Percentiles rank a stretch among this genome's conserved stretches.
Conservation (phyloP, 257 asterid species). For the Agastache rugosa region DNA sequence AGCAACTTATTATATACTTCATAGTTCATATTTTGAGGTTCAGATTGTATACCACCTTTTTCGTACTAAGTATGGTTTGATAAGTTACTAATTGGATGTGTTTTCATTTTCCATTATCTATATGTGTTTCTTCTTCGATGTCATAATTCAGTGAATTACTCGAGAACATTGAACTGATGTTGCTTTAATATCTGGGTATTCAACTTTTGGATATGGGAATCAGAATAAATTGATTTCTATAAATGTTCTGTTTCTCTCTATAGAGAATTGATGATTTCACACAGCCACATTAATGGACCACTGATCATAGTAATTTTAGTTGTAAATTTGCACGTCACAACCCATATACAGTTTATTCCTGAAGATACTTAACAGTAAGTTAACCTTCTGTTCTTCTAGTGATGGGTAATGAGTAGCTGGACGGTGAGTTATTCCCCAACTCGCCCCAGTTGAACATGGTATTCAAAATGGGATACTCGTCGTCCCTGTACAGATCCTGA, state of each 20-base stretch:
- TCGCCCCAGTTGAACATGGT: neutral
- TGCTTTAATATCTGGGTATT: slow-evolving; percentile 3
- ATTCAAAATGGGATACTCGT: neutral
- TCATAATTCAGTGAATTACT: neutral
- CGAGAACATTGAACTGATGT: neutral
- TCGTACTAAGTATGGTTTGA: neutral
- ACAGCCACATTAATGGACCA: neutral
- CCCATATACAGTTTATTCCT: neutral
- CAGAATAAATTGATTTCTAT: neutral
- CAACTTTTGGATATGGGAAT: neutral
- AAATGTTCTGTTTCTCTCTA: slow-evolving; percentile 11
- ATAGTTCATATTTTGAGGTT: slow-evolving; percentile 7
- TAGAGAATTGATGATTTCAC: neutral
- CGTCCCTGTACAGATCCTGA: neutral
- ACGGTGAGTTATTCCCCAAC: neutral
- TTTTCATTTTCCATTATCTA: neutral
- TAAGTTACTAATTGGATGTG: neutral
- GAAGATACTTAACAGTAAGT: neutral
- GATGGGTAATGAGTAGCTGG: neutral
- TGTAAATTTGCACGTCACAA: neutral
- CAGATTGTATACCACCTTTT: neutral
- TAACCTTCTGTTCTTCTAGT: slow-evolving; percentile 6
- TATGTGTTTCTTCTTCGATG: slow-evolving; percentile 1
- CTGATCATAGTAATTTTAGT: neutral
- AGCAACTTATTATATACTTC: neutral